These are phyloP conservation scores for Citrus sinensis DNA, from an alignment of 345 rosid genomes.

Conservation along the genomic window DNA sequence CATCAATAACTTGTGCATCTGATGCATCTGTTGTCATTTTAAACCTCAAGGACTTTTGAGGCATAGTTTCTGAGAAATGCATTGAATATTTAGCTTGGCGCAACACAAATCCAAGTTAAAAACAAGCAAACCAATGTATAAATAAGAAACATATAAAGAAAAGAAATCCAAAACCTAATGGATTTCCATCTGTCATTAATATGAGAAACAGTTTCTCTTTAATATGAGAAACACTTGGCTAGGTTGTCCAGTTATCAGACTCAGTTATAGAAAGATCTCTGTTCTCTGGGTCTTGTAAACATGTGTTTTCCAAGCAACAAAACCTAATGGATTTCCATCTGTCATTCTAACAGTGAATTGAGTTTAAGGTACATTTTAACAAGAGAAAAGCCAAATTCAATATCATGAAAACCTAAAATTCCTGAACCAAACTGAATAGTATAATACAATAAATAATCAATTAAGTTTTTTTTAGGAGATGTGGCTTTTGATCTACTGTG, in stretches of 20 bases:
- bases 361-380: neutral
- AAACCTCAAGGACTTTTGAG: conserved; percentile 70
- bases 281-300: neutral
- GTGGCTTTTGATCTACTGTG: neutral
- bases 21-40: conserved; percentile 91
- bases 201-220: neutral
- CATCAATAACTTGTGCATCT: conserved; percentile 73
- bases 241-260: neutral
- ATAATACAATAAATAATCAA: neutral
- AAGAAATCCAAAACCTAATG: neutral
- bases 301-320: neutral
- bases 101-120: neutral
- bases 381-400: neutral
- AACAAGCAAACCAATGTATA: neutral
- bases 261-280: neutral
- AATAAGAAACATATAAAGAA: neutral
- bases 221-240: neutral
- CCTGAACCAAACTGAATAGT: neutral
- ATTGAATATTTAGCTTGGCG: conserved; percentile 5
- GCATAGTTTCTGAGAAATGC: conserved; percentile 24
- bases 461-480: neutral
- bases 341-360: neutral
- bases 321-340: neutral
- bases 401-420: neutral
- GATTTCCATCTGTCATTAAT: too few relatives aligned